Evolutionary conservation across 345 rosid species (phyloP), one percentile per base, ranked within the genome.

Genomic region (Isatis tinctoria): DNA sequence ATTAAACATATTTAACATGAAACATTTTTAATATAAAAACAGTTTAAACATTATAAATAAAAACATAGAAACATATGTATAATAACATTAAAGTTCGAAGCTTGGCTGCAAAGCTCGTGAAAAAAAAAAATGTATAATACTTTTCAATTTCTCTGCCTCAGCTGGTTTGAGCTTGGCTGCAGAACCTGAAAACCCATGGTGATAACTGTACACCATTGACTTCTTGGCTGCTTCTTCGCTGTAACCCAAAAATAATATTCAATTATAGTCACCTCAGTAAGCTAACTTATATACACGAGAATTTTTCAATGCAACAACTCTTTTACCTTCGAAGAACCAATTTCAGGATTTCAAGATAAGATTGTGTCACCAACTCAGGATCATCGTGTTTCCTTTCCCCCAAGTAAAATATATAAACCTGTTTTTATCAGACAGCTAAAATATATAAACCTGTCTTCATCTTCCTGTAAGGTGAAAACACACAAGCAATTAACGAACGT

Each of bases 171-270:
- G 79, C 61, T 69, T 59, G 4, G 93, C 93, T 32, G 87, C 83
- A 33, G 86, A 86, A 45, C 93, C 93, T 40, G 85, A 84, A 63
- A 88, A 80, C 8, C 76, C 74, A 16, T 71, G 78, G 30, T 74
- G 69, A 68, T 82, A 86, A 20, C 88, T 81, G 78, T 83, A 88
- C 26, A 86, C 24, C 39, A 88, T 73, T 18, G 90, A 78, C 22
- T 79, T 74, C 10, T 47, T 36, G 9, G 87, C 85, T 49, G 44
- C 81, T 62, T 77, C 74, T 9, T 69, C 49, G 47, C 90, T 56
- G 54, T 43, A 30, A 37, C 27, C 37, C 14, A 49, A 41, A 22
- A 61, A 72, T 4, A 11, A n/a, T 0, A 18, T 2, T 17, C 18
- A 3, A 8, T 18, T 6, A 14, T 51, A 13, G 40, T 36, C 8